Percentiles rank a stretch among this genome's conserved stretches.
phyloP scores from a whole-genome alignment of 2,329 filamentous ascomycete genomes.

The Aspergillus puulaauensis region DNA sequence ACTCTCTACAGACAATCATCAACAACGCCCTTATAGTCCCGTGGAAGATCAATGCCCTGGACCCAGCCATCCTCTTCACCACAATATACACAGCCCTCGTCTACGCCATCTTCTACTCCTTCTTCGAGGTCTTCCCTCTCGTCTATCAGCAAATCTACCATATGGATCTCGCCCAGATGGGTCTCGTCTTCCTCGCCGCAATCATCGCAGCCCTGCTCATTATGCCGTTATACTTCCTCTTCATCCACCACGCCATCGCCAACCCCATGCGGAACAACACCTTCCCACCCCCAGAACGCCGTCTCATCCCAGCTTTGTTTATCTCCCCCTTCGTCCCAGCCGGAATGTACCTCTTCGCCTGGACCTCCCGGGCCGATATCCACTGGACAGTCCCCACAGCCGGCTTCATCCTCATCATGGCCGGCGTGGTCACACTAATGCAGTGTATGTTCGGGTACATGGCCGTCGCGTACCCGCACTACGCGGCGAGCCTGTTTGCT shows the following conservation, averaged over 20 bases:
- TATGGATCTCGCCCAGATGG: neutral
- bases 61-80: constrained; percentile 62
- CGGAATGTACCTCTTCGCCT: constrained; percentile 56
- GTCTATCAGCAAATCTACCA: neutral
- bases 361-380: constrained; percentile 16
- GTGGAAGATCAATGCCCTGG: constrained; percentile 59
- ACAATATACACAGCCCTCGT: constrained; percentile 62
- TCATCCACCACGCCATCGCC: constrained; percentile 51
- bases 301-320: constrained; percentile 54
- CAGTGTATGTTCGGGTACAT: constrained; percentile 45
- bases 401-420: constrained; percentile 39
- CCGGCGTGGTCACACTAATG: constrained; percentile 45
- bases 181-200: neutral
- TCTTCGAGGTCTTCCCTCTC: constrained; percentile 21
- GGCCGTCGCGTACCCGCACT: constrained; percentile 33
- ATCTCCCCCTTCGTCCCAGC: constrained; percentile 54
- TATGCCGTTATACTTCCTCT: constrained; percentile 55
- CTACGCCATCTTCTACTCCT: constrained; percentile 50
- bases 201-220: constrained; percentile 33
- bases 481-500: constrained; percentile 37
- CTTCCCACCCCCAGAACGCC: constrained; percentile 51
- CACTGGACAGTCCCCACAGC: constrained; percentile 36
- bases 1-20: neutral
- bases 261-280: constrained; percentile 52
- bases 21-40: constrained; percentile 60